These are phyloP conservation scores for Colletotrichum liaoningense DNA, from an alignment of 2,329 filamentous ascomycete species.

Conservation along the genomic window DNA sequence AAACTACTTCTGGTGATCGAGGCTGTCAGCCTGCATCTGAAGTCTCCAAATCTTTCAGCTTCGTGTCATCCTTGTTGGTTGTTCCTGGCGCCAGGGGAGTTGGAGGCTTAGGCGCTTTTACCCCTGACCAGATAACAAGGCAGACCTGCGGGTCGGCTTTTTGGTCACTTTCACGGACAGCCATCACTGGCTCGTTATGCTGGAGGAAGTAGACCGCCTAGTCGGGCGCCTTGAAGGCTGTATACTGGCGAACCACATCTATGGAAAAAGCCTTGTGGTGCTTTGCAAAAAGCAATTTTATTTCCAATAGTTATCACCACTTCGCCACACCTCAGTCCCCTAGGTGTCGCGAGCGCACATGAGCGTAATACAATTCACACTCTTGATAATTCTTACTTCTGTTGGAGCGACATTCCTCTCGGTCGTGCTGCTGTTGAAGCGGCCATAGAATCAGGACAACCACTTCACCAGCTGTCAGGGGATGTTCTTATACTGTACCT, in stretches of 20 bases:
- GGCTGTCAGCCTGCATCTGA: background rate
- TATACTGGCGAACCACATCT: background rate
- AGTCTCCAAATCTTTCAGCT: background rate
- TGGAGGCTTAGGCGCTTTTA: background rate
- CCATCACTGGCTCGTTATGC: background rate
- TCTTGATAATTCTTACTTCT: background rate
- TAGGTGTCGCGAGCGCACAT: background rate
- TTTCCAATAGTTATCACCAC: background rate
- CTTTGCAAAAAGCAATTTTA: background rate
- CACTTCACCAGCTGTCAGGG: no score
- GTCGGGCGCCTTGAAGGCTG: background rate
- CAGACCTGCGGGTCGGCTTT: background rate
- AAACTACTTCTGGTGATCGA: background rate
- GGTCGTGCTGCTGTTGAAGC: no score
- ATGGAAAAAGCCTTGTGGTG: background rate
- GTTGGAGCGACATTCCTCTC: background rate
- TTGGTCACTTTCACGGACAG: background rate
- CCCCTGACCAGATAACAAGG: background rate
- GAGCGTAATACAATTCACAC: background rate
- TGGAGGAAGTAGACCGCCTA: no score
- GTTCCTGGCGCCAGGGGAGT: background rate
- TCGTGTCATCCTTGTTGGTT: background rate
- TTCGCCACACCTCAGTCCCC: background rate
- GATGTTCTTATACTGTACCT: no score
- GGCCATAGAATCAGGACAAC: no score